These are phyloP conservation scores for Paecilomyces sp. DNA, from an alignment of 2,329 filamentous ascomycete species.

Conservation along the genomic window DNA sequence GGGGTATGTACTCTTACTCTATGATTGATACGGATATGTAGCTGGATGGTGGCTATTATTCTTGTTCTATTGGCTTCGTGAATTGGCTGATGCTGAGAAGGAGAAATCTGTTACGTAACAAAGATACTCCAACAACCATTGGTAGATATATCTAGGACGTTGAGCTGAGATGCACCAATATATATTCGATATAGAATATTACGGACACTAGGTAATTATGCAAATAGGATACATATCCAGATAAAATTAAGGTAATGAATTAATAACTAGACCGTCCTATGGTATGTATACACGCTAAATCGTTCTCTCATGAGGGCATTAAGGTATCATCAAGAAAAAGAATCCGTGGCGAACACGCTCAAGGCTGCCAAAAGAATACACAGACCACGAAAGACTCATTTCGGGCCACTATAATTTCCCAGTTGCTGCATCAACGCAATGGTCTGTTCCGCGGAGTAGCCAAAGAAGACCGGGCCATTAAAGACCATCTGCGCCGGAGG, in stretches of 20 bases:
- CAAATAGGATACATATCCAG: neutral
- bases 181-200: no score
- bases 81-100: no score
- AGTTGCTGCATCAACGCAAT: slow-evolving; percentile 63
- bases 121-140: no score
- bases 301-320: neutral
- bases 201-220: neutral
- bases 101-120: no score
- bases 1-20: neutral
- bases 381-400: neutral
- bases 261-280: neutral
- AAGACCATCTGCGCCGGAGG: slow-evolving; percentile 67
- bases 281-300: neutral
- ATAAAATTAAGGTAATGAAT: neutral
- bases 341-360: neutral
- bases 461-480: slow-evolving; percentile 89
- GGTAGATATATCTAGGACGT: no score
- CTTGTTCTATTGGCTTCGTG: no score
- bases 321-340: neutral
- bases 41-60: no score
- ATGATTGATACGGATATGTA: no score
- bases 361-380: neutral
- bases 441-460: slow-evolving; percentile 80
- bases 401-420: slow-evolving; percentile 10
- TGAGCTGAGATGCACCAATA: no score